A percentile compares a stretch with the other conserved stretches of the same genome.
These are phyloP conservation scores for Pulveroboletus sp. DNA, from an alignment of 768 basidiomycete species.

Conservation along the genomic window DNA sequence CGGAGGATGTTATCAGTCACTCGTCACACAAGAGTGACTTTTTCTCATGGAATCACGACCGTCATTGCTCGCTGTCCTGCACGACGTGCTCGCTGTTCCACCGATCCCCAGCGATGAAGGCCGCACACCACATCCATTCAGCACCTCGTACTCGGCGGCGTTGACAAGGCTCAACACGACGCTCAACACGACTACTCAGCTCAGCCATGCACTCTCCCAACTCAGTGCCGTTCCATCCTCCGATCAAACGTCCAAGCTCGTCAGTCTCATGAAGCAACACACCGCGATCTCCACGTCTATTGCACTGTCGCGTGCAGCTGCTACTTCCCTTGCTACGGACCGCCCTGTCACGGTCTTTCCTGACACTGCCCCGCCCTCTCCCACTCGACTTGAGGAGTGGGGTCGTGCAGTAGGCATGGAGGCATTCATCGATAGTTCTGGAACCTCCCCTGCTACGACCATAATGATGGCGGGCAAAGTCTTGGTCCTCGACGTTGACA, in stretches of 20 bases:
- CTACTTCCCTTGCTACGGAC: slow-evolving; percentile 19
- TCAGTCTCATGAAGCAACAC: slow-evolving; percentile 67
- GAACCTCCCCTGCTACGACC: slow-evolving; percentile 38
- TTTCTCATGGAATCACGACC: slow-evolving; percentile 11
- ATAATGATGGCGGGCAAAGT: slow-evolving; percentile 75
- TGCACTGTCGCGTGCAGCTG: slow-evolving; percentile 21
- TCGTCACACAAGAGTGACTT: too few species aligned
- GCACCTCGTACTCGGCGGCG: slow-evolving; percentile 14
- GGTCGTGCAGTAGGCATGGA: slow-evolving; percentile 69
- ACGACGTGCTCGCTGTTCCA: slow-evolving; percentile 25
- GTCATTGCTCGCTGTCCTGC: slow-evolving; percentile 25
- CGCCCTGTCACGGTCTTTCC: slow-evolving; percentile 24
- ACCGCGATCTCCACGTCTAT: slow-evolving; percentile 39
- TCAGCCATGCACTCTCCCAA: slow-evolving; percentile 50
- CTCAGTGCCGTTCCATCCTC: slow-evolving; percentile 44
- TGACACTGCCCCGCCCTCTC: slow-evolving; percentile 27
- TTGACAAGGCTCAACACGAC: slow-evolving; percentile 46
- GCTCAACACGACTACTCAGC: slow-evolving; percentile 48
- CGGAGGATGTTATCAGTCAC: neutral
- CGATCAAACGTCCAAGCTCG: slow-evolving; percentile 61
- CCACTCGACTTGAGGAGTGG: slow-evolving; percentile 54
- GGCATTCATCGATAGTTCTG: slow-evolving; percentile 62
- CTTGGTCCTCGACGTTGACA: slow-evolving; percentile 75
- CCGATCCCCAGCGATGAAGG: slow-evolving; percentile 13
- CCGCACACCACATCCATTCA: slow-evolving; percentile 25